These are phyloP conservation scores for Pseudevernia furfuracea DNA, from an alignment of 495 filamentous ascomycete species.

Conservation along the genomic window DNA sequence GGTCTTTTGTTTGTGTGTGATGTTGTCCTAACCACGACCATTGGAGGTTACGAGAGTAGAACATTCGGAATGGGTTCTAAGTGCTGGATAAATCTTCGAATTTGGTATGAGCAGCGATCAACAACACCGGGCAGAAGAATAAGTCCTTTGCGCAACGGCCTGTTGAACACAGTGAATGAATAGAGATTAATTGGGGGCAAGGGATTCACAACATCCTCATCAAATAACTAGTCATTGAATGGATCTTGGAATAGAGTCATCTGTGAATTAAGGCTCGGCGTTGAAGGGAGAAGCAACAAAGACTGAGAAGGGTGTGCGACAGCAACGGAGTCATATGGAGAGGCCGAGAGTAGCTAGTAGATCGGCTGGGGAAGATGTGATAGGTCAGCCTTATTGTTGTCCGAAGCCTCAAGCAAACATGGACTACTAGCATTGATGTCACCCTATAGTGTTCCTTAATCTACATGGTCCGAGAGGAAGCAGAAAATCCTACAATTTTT, in stretches of 20 bases:
- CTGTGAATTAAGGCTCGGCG: too few species aligned
- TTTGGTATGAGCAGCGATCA: background rate
- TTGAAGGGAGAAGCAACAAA: too few species aligned
- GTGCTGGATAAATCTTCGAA: background rate
- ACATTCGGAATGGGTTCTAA: background rate
- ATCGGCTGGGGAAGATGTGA: background rate
- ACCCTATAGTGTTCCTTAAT: background rate
- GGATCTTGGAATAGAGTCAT: background rate
- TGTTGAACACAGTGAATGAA: background rate
- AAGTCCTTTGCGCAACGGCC: background rate
- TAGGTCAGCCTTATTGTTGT: background rate
- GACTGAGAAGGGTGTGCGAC: background rate
- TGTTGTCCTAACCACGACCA: background rate
- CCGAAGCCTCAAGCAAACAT: background rate
- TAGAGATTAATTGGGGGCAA: background rate
- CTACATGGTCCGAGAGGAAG: background rate
- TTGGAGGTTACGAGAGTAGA: background rate
- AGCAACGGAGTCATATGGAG: background rate
- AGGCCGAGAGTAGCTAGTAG: background rate
- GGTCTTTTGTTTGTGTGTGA: background rate
- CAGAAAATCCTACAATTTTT: background rate
- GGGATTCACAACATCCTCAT: background rate
- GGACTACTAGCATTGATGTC: background rate
- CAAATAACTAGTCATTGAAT: background rate
- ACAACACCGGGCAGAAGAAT: background rate